Conservation (phyloP, 2,329 filamentous ascomycete species). For the Xylariomycetidae sp. region DNA sequence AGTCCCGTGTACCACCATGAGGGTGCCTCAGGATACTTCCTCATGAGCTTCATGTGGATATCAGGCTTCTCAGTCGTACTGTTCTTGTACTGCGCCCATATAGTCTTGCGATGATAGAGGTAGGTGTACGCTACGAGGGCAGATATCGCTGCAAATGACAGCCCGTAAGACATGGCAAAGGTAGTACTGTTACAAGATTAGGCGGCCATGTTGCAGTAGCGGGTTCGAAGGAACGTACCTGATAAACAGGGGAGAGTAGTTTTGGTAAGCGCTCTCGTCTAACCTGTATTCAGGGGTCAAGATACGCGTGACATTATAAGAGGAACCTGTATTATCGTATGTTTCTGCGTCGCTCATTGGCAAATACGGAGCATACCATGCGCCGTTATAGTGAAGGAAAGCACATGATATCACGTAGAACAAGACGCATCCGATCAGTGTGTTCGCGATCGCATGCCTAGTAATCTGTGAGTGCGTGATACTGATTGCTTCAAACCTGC, state of each 20-base stretch:
- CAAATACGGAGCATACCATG: conserved; percentile 59
- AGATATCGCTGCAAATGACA: conserved; percentile 67
- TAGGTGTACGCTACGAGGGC: conserved; percentile 63
- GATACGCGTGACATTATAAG: conserved; percentile 60
- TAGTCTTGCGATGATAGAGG: conserved; percentile 60
- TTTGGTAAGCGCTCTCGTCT: conserved; percentile 56
- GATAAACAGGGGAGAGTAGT: conserved; percentile 63
- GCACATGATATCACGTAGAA: conserved; percentile 59
- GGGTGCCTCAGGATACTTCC: conserved; percentile 55
- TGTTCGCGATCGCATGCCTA: conserved; percentile 68
- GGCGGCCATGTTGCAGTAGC: background rate
- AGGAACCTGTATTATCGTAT: conserved; percentile 62
- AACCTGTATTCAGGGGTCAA: conserved; percentile 57
- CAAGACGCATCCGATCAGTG: conserved; percentile 57
- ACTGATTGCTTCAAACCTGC: background rate
- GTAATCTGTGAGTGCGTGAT: background rate
- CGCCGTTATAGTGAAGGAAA: conserved; percentile 57
- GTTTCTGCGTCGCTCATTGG: conserved; percentile 65
- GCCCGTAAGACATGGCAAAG: conserved; percentile 62
- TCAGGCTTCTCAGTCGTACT: conserved; percentile 56
- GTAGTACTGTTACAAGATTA: conserved; percentile 49
- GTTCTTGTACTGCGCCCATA: conserved; percentile 56
- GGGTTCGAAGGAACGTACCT: conserved; percentile 29
- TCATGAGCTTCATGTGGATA: conserved; percentile 58
- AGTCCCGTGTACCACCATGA: conserved; percentile 58